phyloP scores from a whole-genome alignment of 495 filamentous ascomycete species.

The Chlorociboria aeruginascens region DNA sequence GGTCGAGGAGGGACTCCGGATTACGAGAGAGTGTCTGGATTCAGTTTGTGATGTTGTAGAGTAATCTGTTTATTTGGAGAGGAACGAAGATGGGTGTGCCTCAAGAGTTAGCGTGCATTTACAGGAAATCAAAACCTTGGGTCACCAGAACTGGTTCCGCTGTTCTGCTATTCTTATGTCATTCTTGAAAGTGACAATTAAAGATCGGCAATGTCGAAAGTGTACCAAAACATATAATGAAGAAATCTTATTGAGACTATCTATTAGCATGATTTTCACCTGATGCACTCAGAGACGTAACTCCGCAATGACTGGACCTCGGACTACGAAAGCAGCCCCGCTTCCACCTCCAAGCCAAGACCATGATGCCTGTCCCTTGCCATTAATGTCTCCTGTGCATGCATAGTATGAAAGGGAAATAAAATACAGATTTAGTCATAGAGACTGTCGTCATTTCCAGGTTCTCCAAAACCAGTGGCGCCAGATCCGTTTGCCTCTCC shows the following conservation, averaged over 20 bases:
- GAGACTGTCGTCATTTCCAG: slow-evolving; percentile 80
- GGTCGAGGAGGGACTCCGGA: slow-evolving; percentile 39
- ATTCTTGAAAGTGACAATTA: too few species aligned
- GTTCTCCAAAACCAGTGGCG: slow-evolving; percentile 59
- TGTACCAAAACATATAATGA: too few species aligned
- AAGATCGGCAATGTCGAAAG: too few species aligned
- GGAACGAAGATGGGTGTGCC: too few species aligned
- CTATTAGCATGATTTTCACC: too few species aligned
- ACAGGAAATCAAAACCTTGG: too few species aligned
- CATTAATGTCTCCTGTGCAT: slow-evolving; percentile 6
- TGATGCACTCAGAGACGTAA: slow-evolving; percentile 1
- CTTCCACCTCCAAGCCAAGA: slow-evolving; percentile 9
- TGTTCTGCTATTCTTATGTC: too few species aligned
- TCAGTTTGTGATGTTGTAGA: slow-evolving; percentile 31
- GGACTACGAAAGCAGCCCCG: slow-evolving; percentile 6
- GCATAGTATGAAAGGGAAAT: slow-evolving; percentile 14
- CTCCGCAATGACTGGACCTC: neutral
- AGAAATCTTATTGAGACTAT: too few species aligned
- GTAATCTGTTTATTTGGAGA: neutral
- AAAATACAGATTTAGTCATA: slow-evolving; percentile 38
- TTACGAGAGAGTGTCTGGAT: slow-evolving; percentile 38
- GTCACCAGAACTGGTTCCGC: too few species aligned
- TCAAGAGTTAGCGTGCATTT: too few species aligned
- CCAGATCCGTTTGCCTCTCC: slow-evolving; percentile 31
- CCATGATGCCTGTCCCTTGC: neutral